Conservation (phyloP, 202 grass and related monocot species). For the Panicum hallii region DNA sequence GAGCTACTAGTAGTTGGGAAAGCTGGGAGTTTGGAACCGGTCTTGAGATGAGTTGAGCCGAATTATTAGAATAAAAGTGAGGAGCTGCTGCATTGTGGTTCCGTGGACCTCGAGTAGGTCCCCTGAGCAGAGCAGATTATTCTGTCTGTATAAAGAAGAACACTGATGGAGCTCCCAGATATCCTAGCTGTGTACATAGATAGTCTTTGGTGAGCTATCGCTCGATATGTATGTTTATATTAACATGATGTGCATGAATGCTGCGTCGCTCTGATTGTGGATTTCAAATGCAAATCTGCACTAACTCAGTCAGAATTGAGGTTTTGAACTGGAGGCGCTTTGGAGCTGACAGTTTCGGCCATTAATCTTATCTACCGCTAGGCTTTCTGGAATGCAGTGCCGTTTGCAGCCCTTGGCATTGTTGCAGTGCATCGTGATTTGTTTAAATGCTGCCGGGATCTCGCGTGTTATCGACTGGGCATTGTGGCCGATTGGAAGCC, state of each 20-base stretch:
- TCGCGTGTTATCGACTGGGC: too few species aligned
- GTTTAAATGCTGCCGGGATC: too few species aligned
- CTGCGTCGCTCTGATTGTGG: not conserved
- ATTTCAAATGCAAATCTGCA: not conserved
- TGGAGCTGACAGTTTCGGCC: conserved; percentile 27
- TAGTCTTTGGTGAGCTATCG: conserved; percentile 14
- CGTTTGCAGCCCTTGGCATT: not conserved
- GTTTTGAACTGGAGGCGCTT: conserved; percentile 24
- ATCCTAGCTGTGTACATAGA: conserved; percentile 40
- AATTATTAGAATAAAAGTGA: conserved; percentile 40
- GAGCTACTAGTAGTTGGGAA: conserved; percentile 2
- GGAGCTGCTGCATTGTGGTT: conserved; percentile 24
- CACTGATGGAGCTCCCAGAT: not conserved
- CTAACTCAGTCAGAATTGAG: not conserved
- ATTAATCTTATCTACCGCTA: not conserved
- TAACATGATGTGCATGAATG: not conserved
- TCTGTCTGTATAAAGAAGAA: not conserved
- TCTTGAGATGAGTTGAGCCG: not conserved
- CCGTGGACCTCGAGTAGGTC: not conserved
- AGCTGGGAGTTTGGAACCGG: not conserved
- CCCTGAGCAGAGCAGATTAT: conserved; percentile 24
- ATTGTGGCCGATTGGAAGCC: too few species aligned
- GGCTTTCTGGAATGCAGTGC: conserved; percentile 36
- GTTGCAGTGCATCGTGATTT: too few species aligned
- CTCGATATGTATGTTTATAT: not conserved